A percentile compares a stretch with the other conserved stretches of the same genome.
Evolutionary conservation across 2,329 filamentous ascomycete genomes (phyloP).

Genomic region (Fusarium succisae): DNA sequence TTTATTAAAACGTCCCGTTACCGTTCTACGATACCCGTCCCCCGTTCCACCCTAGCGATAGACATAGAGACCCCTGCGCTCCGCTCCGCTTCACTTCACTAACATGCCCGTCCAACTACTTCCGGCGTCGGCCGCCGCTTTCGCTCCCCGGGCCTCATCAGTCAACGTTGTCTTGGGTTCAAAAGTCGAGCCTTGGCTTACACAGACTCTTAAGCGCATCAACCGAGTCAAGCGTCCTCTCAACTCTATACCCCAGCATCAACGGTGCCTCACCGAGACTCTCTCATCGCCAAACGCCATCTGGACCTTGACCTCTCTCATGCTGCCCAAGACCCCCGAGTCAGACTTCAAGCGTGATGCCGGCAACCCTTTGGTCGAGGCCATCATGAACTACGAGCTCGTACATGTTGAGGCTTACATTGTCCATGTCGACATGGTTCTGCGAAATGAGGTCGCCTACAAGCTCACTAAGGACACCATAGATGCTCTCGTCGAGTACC

Average conservation of each 20-base stretch:
- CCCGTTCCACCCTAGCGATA: slow-evolving; percentile 11
- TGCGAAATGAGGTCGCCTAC: slow-evolving; percentile 96
- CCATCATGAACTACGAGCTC: slow-evolving; percentile 91
- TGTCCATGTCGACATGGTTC: slow-evolving; percentile 98
- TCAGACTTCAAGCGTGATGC: slow-evolving; percentile 84
- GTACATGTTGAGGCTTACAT: slow-evolving; percentile 96
- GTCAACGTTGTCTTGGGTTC: slow-evolving; percentile 94
- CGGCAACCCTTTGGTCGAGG: slow-evolving; percentile 67
- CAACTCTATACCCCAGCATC: slow-evolving; percentile 96
- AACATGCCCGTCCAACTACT: slow-evolving; percentile 91
- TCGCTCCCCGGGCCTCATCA: slow-evolving; percentile 87
- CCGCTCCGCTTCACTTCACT: slow-evolving; percentile 35
- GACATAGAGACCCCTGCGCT: slow-evolving; percentile 17
- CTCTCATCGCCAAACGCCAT: slow-evolving; percentile 90
- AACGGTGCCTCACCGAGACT: slow-evolving; percentile 93
- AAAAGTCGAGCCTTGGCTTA: slow-evolving; percentile 96
- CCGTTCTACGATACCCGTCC: slow-evolving; percentile 14
- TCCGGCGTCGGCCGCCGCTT: slow-evolving; percentile 94
- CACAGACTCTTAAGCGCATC: slow-evolving; percentile 94
- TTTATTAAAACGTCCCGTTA: slow-evolving; percentile 12
- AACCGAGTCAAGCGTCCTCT: slow-evolving; percentile 96
- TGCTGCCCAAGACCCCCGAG: slow-evolving; percentile 90
- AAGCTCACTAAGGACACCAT: slow-evolving; percentile 97
- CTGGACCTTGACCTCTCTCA: slow-evolving; percentile 92
- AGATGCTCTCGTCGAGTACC: slow-evolving; percentile 90